These are phyloP conservation scores for Athelia psychrophila DNA, from an alignment of 1,284 basidiomycete species.

Conservation along the genomic window DNA sequence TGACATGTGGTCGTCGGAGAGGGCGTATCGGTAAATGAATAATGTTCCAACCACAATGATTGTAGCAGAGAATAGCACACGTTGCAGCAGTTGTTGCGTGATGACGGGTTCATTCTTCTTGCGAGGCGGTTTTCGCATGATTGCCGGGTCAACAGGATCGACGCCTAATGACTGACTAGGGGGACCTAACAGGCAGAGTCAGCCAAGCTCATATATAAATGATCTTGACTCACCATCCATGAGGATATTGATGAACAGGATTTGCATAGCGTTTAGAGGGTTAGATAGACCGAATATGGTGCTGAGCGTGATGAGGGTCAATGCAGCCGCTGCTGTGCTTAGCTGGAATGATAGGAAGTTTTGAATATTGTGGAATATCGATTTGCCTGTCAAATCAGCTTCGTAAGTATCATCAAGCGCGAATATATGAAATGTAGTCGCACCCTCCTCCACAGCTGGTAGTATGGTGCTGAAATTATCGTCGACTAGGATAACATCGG, in stretches of 20 bases:
- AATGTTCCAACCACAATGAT: slow-evolving; percentile 90
- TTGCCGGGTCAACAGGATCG: slow-evolving; percentile 89
- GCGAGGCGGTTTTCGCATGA: slow-evolving; percentile 88
- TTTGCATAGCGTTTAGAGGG: slow-evolving; percentile 98
- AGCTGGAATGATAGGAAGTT: slow-evolving; percentile 98
- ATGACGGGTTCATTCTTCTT: slow-evolving; percentile 90
- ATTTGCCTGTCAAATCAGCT: slow-evolving; percentile 64
- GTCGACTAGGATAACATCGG: slow-evolving; percentile 95
- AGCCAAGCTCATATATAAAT: slow-evolving; percentile 2
- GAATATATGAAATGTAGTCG: slow-evolving; percentile 12
- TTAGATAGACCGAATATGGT: slow-evolving; percentile 88
- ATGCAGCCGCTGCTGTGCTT: slow-evolving; percentile 92
- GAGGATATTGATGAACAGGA: slow-evolving; percentile 97
- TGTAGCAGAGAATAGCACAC: slow-evolving; percentile 88
- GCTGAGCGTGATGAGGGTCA: slow-evolving; percentile 92
- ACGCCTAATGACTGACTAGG: slow-evolving; percentile 96
- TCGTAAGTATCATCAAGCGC: neutral
- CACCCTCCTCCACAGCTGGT: slow-evolving; percentile 93
- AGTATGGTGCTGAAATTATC: slow-evolving; percentile 96
- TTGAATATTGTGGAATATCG: slow-evolving; percentile 98
- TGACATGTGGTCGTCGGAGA: slow-evolving; percentile 80
- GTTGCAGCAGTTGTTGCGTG: slow-evolving; percentile 65
- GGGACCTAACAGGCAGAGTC: slow-evolving; percentile 59
- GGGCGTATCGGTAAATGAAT: slow-evolving; percentile 83
- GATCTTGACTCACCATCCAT: slow-evolving; percentile 79